Base-by-base conservation (phyloP, 2,329 filamentous ascomycete genomes). In the Penicillium nordicum region DNA sequence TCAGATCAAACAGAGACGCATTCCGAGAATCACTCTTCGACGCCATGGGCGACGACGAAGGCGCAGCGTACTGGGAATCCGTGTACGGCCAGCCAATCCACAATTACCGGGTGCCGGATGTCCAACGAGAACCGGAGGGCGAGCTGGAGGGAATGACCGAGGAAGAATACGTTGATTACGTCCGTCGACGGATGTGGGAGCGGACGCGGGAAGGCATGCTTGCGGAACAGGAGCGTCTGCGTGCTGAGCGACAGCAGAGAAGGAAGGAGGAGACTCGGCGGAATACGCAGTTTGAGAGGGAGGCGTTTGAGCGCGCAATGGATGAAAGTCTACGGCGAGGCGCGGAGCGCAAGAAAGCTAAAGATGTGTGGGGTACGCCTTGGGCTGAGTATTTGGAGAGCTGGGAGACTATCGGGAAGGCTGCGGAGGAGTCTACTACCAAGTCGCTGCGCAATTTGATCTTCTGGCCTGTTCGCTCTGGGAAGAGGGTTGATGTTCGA, bases 31-130 rank as follows among this genome's bases (percentile, higher is more conserved):
- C 92, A 0, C 86, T 99, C 5, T 97, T 97, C 76, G 94, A 99
- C 73, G 94, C 94, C 32, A 88, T 99, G 74, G 93, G 92, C 37
- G 94, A 99, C 74, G 93, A 97, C 70, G 94, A 99, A 76, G 94
- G 93, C 45, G 94, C 94, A 2, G 84, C 86, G 8, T 99, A 94
- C 77, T 99, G 94, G 94, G 88, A 97, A 72, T 85, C 85, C 16
- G 90, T 99, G n/a, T 99, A 97, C 74, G 92, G 92, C 1, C 93
- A 97, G 72, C 93, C 94, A 0, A 88, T 97, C 48, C 92, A 97
- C 74, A 84, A 85, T 7, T 97, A 95, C 70, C 71, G 84, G 0
- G 79, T 82, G 27, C 79, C 80, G 0, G 74, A 76, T 42, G 68
- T 69, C 1, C 65, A 74, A 61, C 67, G 79, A 69, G 82, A 82